Evolutionary conservation across 495 filamentous ascomycete genomes (phyloP).

Genomic region (Aspergillus ostianus): DNA sequence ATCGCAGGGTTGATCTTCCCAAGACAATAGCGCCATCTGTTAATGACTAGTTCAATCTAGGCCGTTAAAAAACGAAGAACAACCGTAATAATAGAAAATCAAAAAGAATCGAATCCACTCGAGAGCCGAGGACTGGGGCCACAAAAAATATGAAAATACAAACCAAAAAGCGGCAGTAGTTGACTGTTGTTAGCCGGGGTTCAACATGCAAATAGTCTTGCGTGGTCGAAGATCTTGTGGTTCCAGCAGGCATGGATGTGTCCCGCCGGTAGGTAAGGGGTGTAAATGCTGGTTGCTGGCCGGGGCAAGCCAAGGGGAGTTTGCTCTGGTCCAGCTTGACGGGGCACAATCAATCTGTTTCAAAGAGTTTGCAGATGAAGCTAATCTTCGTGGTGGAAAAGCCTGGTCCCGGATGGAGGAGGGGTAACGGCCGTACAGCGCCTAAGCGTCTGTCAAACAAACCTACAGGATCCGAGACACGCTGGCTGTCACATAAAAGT

Average conservation of each 20-base stretch:
- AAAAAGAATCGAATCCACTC: background rate
- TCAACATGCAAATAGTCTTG: background rate
- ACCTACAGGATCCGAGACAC: constrained; percentile 5
- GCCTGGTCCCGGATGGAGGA: background rate
- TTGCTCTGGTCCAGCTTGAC: background rate
- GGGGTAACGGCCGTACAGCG: background rate
- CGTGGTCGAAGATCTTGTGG: constrained; percentile 10
- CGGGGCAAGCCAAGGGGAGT: background rate
- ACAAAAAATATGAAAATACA: background rate
- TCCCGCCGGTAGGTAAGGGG: background rate
- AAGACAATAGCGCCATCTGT: constrained; percentile 15
- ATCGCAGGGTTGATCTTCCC: constrained; percentile 17
- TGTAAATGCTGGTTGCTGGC: background rate
- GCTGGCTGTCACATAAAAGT: background rate
- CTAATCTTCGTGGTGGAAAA: constrained; percentile 14
- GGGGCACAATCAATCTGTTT: background rate
- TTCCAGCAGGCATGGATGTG: constrained; percentile 3
- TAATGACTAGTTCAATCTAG: constrained; percentile 5
- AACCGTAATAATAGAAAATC: background rate
- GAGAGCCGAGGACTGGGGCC: constrained; percentile 6
- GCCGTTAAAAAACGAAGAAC: background rate
- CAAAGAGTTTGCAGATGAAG: constrained; percentile 15
- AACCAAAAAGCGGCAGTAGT: background rate
- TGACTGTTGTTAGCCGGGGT: background rate
- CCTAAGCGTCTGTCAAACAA: constrained; percentile 3